Evolutionary conservation across 768 basidiomycete species (phyloP), one percentile per base, ranked within the genome.

Genomic region (Tulasnella sp.): DNA sequence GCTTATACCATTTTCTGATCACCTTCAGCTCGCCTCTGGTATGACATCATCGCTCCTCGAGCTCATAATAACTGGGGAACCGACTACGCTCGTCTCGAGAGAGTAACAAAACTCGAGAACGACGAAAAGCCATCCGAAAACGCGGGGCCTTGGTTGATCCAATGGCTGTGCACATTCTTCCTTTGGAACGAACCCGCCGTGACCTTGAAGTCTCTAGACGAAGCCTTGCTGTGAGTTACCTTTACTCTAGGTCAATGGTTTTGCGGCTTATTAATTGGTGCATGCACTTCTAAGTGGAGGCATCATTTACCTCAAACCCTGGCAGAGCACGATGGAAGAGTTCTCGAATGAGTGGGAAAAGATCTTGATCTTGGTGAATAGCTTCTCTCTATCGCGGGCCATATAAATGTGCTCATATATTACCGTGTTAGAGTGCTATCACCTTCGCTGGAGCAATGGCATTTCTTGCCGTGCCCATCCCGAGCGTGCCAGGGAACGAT

Each of bases 321-420:
- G 71, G 40, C 40, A 15, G 22, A 34, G 25, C 15, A 72, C 31
- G 71, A 72, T 72, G 71, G 71, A n/a, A 17, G 25, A 15, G 19
- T 72, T 72, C 17, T 34, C 40, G 17, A 72, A 39, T 34, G 71
- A 72, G 25, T 72, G 71, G 71, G 71, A 72, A 45, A 40, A 52
- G 31, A 72, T 72, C 4, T 52, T 72, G 6, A 25, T 72, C 8
- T 40, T 72, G 40, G 71, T 72, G 11, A 40, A 40, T 72, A 4
- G 5, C 11, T 31, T 11, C 12, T n/a, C 19, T 0, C 3, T 22
- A 39, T 38, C 19, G 9, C 37, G 34, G 15, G 4, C 37, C 1
- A 22, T 49, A 1, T 22, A 6, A 0, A 3, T 7, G 0, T 29
- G 11, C 71, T 72, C 12, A 72, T 22, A n/a, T 3, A 22, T 17